These are phyloP conservation scores for Chlamydomonas urium DNA, from an alignment of 139 green algal species.

Conservation along the genomic window DNA sequence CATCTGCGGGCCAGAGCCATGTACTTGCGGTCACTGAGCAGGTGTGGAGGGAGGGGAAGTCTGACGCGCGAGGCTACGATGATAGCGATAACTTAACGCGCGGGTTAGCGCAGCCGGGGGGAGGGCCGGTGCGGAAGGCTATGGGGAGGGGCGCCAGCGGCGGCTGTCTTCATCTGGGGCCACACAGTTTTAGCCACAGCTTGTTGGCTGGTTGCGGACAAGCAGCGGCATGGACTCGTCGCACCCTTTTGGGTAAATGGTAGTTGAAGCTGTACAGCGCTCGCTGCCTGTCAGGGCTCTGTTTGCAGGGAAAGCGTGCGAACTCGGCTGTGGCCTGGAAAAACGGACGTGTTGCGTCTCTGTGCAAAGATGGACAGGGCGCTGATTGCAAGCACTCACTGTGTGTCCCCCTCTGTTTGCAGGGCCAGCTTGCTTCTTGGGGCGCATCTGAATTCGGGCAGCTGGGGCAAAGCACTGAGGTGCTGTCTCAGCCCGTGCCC, in stretches of 20 bases:
- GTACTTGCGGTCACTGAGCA: slow-evolving; percentile 4
- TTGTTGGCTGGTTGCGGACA: neutral
- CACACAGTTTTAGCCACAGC: neutral
- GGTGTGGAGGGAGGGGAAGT: neutral
- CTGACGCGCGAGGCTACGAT: too few species aligned
- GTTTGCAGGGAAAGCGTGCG: too few species aligned
- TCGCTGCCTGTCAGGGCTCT: too few species aligned
- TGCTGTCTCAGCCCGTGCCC: neutral
- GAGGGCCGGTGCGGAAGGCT: neutral
- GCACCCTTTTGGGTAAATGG: neutral
- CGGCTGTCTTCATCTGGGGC: neutral
- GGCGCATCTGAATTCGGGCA: slow-evolving; percentile 14
- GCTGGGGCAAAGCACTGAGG: slow-evolving; percentile 7
- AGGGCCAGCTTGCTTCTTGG: slow-evolving; percentile 15
- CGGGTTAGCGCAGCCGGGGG: too few species aligned
- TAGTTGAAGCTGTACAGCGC: too few species aligned
- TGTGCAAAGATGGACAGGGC: neutral
- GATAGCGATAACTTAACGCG: too few species aligned
- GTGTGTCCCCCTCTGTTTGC: neutral
- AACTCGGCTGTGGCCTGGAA: neutral
- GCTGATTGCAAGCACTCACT: neutral
- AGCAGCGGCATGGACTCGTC: neutral
- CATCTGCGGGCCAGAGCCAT: slow-evolving; percentile 5
- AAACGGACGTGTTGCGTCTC: neutral
- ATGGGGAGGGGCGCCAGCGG: neutral